phyloP scores from a whole-genome alignment of 2,329 filamentous ascomycete genomes.

The Trichocomaceae sp. region DNA sequence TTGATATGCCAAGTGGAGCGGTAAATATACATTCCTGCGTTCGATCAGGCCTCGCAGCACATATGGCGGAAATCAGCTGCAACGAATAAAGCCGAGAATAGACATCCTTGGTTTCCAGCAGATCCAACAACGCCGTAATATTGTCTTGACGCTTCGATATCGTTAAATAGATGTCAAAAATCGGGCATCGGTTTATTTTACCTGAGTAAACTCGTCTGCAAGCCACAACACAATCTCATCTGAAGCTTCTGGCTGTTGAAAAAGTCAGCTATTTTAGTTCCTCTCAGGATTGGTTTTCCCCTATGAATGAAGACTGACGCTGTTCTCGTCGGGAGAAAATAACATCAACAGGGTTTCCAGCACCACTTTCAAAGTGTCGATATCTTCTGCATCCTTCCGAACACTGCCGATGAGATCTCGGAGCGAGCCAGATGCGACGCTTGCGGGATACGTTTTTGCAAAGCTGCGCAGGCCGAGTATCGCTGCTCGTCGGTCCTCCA shows the following conservation, averaged over 20 bases:
- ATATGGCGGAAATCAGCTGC: slow-evolving; percentile 80
- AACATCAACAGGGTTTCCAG: slow-evolving; percentile 93
- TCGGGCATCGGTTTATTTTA: slow-evolving; percentile 31
- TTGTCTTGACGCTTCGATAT: slow-evolving; percentile 76
- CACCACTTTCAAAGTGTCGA: slow-evolving; percentile 91
- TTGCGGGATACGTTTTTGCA: slow-evolving; percentile 91
- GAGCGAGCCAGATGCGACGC: slow-evolving; percentile 87
- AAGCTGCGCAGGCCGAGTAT: slow-evolving; percentile 92
- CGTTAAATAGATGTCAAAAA: slow-evolving; percentile 42
- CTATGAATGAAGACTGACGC: slow-evolving; percentile 39
- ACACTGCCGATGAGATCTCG: slow-evolving; percentile 79
- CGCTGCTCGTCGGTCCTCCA: slow-evolving; percentile 89
- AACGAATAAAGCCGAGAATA: slow-evolving; percentile 87
- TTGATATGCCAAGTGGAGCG: slow-evolving; percentile 79
- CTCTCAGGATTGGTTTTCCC: neutral
- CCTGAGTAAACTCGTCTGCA: slow-evolving; percentile 94
- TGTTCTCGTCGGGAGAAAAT: slow-evolving; percentile 63
- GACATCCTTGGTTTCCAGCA: slow-evolving; percentile 80
- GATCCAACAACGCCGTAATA: slow-evolving; percentile 79
- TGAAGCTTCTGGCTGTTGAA: slow-evolving; percentile 72
- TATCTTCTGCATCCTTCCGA: slow-evolving; percentile 82
- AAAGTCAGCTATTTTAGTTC: neutral
- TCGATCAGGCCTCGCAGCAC: slow-evolving; percentile 76
- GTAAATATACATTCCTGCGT: slow-evolving; percentile 92
- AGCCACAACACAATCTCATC: slow-evolving; percentile 95